Evolutionary conservation across 1,139 yeast genomes (phyloP).

Genomic region (Geotrichum restrictum): DNA sequence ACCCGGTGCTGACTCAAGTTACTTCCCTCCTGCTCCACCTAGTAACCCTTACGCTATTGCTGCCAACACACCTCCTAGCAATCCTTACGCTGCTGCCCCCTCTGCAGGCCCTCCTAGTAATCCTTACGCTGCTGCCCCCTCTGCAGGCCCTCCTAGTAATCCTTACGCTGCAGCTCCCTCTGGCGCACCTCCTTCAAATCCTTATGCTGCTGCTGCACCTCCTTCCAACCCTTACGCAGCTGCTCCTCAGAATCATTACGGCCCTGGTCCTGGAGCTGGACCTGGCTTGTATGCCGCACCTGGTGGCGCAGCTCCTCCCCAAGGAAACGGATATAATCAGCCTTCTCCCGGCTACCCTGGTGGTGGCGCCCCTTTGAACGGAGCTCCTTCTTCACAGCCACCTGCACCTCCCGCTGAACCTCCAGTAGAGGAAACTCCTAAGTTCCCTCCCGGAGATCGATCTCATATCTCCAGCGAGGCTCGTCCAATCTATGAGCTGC

Average conservation of each 20-base stretch:
- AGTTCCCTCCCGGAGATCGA: slow-evolving; percentile 67
- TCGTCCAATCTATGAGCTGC: slow-evolving; percentile 54
- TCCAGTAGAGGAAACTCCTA: slow-evolving; percentile 39
- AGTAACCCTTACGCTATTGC: slow-evolving; percentile 26
- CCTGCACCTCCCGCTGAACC: slow-evolving; percentile 32
- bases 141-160: slow-evolving; percentile 20
- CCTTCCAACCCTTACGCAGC: slow-evolving; percentile 25
- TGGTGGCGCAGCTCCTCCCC: slow-evolving; percentile 16
- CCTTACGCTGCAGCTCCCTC: slow-evolving; percentile 22
- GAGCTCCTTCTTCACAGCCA: slow-evolving; percentile 28
- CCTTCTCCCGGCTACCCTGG: slow-evolving; percentile 24
- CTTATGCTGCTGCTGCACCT: slow-evolving; percentile 24
- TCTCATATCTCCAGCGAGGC: slow-evolving; percentile 61
- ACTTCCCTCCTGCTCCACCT: slow-evolving; percentile 23
- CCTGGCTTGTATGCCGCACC: slow-evolving; percentile 34
- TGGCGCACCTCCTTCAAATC: slow-evolving; percentile 14
- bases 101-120: slow-evolving; percentile 30
- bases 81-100: slow-evolving; percentile 29
- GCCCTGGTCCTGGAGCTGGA: slow-evolving; percentile 22
- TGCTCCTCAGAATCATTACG: slow-evolving; percentile 31
- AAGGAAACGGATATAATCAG: slow-evolving; percentile 12
- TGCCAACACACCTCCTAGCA: slow-evolving; percentile 22
- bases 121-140: slow-evolving; percentile 25
- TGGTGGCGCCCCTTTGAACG: slow-evolving; percentile 8
- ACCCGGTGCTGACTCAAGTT: slow-evolving; percentile 16